Percentiles rank a stretch among this genome's conserved stretches.
These are phyloP conservation scores for Teunomyces panamensis DNA, from an alignment of 805 yeast species.

Conservation along the genomic window DNA sequence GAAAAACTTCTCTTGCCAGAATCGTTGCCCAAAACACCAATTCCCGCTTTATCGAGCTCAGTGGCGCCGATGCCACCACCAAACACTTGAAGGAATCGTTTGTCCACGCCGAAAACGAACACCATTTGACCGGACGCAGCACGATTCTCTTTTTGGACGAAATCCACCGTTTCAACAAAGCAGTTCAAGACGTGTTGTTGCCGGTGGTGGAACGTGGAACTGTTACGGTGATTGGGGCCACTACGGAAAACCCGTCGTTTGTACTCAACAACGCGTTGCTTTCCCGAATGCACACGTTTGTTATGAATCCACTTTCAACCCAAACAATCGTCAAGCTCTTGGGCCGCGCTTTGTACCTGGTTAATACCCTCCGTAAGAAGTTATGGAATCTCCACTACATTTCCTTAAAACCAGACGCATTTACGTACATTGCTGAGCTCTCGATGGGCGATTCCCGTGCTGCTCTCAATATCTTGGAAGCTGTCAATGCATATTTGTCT, in stretches of 20 bases:
- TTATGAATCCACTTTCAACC: slow-evolving; percentile 37
- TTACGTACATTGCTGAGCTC: slow-evolving; percentile 66
- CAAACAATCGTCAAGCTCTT: slow-evolving; percentile 34
- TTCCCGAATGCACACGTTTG: slow-evolving; percentile 44
- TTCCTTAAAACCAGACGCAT: slow-evolving; percentile 52
- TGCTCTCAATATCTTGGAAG: slow-evolving; percentile 77
- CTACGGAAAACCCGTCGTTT: slow-evolving; percentile 64
- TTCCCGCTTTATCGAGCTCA: slow-evolving; percentile 35
- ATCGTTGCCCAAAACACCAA: slow-evolving; percentile 32
- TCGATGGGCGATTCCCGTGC: slow-evolving; percentile 88
- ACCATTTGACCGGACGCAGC: slow-evolving; percentile 28
- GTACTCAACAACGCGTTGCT: slow-evolving; percentile 40
- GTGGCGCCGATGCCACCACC: slow-evolving; percentile 39
- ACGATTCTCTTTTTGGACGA: slow-evolving; percentile 40
- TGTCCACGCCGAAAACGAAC: slow-evolving; percentile 35
- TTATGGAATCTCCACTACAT: slow-evolving; percentile 49
- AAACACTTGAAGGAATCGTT: slow-evolving; percentile 36
- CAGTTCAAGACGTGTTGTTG: slow-evolving; percentile 39
- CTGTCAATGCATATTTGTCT: slow-evolving; percentile 56
- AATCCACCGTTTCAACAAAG: slow-evolving; percentile 43
- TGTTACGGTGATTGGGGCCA: slow-evolving; percentile 42
- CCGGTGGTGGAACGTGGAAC: slow-evolving; percentile 42
- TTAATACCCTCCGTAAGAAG: slow-evolving; percentile 59
- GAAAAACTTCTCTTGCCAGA: slow-evolving; percentile 42
- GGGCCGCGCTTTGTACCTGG: slow-evolving; percentile 35